Evolutionary conservation across 176 grass and related monocot species (phyloP).

Genomic region (Panicum miliaceum): DNA sequence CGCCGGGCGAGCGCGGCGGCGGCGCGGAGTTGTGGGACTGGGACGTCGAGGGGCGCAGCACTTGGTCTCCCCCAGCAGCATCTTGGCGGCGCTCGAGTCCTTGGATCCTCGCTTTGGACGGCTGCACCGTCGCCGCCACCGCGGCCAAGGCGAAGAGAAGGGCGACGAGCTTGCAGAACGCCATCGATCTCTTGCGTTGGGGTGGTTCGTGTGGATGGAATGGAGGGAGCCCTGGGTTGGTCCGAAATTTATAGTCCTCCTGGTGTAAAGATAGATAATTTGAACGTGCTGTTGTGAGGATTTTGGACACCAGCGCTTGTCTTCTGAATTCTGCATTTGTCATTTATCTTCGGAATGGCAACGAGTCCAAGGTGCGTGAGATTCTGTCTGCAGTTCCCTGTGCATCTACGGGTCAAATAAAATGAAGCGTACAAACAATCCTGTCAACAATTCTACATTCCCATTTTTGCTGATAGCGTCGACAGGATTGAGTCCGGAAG

Average conservation of each 20-base stretch:
- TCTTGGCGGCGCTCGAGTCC: background rate
- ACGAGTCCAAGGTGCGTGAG: background rate
- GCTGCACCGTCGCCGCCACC: background rate
- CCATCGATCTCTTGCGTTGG: slow-evolving; percentile 4
- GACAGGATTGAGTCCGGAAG: too few relatives aligned
- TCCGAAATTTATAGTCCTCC: background rate
- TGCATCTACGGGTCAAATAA: background rate
- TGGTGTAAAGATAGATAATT: background rate
- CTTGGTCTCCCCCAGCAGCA: too few relatives aligned
- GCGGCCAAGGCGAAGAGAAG: background rate
- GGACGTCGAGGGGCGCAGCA: background rate
- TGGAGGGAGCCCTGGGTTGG: background rate
- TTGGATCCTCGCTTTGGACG: background rate
- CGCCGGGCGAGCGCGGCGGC: background rate
- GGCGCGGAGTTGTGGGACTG: background rate
- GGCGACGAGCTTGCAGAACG: background rate
- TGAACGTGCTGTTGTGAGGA: background rate
- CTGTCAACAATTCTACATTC: background rate
- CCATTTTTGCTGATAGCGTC: too few relatives aligned
- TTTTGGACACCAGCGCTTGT: background rate
- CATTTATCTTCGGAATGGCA: background rate
- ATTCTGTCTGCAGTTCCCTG: background rate
- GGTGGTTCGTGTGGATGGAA: background rate
- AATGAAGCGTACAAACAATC: background rate
- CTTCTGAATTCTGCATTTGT: background rate